These are phyloP conservation scores for Teunomyces aglyptinius DNA, from an alignment of 805 yeast genomes.

Conservation along the genomic window DNA sequence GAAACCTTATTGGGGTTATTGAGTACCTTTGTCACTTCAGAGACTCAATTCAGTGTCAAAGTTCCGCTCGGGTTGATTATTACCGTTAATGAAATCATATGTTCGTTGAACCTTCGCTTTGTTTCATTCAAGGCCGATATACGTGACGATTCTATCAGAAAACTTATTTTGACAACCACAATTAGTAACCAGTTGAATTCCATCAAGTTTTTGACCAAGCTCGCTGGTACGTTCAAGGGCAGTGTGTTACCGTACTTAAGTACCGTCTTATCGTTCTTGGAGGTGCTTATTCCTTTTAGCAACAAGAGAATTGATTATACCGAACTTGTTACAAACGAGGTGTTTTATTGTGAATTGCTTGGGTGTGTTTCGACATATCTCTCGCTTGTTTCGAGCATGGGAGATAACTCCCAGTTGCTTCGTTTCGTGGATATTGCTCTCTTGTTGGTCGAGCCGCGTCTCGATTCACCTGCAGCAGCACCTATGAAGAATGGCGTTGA, in stretches of 20 bases:
- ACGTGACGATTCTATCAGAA: constrained; percentile 50
- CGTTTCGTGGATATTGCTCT: constrained; percentile 61
- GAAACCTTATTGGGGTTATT: constrained; percentile 41
- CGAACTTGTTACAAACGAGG: constrained; percentile 37
- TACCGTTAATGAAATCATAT: constrained; percentile 50
- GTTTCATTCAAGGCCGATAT: constrained; percentile 58
- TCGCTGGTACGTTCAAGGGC: constrained; percentile 37
- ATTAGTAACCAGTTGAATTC: constrained; percentile 46
- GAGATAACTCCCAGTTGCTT: constrained; percentile 52
- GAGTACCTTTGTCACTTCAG: constrained; percentile 42
- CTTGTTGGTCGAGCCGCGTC: constrained; percentile 37
- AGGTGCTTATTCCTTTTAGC: constrained; percentile 56
- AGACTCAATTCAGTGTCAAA: constrained; percentile 54
- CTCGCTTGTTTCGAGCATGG: constrained; percentile 35
- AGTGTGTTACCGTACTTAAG: constrained; percentile 47
- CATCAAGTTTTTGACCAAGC: constrained; percentile 36
- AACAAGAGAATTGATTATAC: constrained; percentile 29
- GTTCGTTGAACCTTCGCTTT: constrained; percentile 54
- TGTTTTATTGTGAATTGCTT: constrained; percentile 38
- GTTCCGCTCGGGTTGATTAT: constrained; percentile 64
- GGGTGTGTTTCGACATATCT: constrained; percentile 22
- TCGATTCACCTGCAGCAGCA: constrained; percentile 8
- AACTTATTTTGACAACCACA: constrained; percentile 44
- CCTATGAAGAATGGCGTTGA: neutral
- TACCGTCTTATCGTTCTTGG: constrained; percentile 53